A percentile compares a stretch with the other conserved stretches of the same genome.
These are phyloP conservation scores for Phlebopus sp. DNA, from an alignment of 1,284 basidiomycete genomes.

Conservation along the genomic window DNA sequence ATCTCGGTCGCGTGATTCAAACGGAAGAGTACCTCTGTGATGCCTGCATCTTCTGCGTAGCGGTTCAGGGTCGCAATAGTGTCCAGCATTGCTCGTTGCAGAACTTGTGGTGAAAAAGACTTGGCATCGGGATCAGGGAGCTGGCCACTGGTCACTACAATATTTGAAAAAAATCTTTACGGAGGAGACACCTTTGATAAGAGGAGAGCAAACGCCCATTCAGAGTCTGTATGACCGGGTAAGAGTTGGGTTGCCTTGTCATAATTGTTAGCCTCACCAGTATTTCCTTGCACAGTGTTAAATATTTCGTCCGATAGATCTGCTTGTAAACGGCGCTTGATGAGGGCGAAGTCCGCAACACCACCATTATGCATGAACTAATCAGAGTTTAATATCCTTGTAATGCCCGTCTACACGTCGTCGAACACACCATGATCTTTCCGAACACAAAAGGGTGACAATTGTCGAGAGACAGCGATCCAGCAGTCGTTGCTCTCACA, in stretches of 20 bases:
- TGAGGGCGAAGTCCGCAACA: constrained; percentile 75
- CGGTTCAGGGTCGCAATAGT: constrained; percentile 80
- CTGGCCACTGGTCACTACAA: constrained; percentile 37
- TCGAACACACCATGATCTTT: constrained; percentile 73
- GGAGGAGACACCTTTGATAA: constrained; percentile 65
- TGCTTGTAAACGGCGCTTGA: constrained; percentile 80
- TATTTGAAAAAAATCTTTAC: background rate
- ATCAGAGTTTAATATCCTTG: background rate
- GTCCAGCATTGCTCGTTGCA: constrained; percentile 82
- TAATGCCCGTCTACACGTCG: background rate
- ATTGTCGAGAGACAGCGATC: constrained; percentile 87
- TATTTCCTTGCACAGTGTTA: constrained; percentile 85
- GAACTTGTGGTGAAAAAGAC: constrained; percentile 58
- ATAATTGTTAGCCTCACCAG: constrained; percentile 52
- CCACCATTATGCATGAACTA: constrained; percentile 97
- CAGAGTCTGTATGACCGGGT: constrained; percentile 63
- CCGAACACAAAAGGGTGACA: constrained; percentile 90
- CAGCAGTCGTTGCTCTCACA: constrained; percentile 86
- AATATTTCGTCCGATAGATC: constrained; percentile 81
- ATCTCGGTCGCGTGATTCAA: constrained; percentile 4
- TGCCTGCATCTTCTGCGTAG: constrained; percentile 70
- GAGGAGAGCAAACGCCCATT: constrained; percentile 94
- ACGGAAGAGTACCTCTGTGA: constrained; percentile 55
- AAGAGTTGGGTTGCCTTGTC: background rate
- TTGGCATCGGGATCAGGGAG: constrained; percentile 77